A percentile compares a stretch with the other conserved stretches of the same genome.
Evolutionary conservation across 2,329 filamentous ascomycete species (phyloP).

Genomic region (Rhynchosporium secalis): DNA sequence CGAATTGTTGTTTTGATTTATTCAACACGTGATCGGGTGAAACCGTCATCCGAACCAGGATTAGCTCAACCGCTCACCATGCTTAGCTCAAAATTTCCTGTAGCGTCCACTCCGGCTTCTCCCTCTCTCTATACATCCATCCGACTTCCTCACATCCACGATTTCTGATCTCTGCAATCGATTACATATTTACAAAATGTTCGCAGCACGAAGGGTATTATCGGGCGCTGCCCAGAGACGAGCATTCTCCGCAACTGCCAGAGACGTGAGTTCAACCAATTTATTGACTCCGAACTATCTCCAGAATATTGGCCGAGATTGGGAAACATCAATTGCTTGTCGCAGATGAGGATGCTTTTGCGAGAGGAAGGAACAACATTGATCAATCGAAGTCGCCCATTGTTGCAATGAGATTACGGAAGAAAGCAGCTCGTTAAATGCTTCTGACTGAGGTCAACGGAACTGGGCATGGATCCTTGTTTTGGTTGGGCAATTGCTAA

Average conservation of each 20-base stretch:
- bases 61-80: slow-evolving; percentile 6
- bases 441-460: background rate
- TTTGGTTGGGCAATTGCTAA: slow-evolving; percentile 29
- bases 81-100: slow-evolving; percentile 16
- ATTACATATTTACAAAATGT: slow-evolving; percentile 58
- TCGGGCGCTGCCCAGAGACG: slow-evolving; percentile 66
- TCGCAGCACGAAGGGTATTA: slow-evolving; percentile 63
- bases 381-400: background rate
- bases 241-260: slow-evolving; percentile 77
- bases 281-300: slow-evolving; percentile 19
- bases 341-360: slow-evolving; percentile 2
- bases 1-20: background rate
- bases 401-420: background rate
- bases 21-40: background rate
- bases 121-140: slow-evolving; percentile 20
- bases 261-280: slow-evolving; percentile 58
- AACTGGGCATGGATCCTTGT: background rate
- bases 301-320: background rate
- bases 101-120: background rate
- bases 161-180: slow-evolving; percentile 19
- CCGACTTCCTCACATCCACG: slow-evolving; percentile 23
- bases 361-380: background rate
- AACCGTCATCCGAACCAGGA: slow-evolving; percentile 8
- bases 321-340: slow-evolving; percentile 19
- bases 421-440: background rate